phyloP scores from a whole-genome alignment of 1,139 yeast genomes.

The Scheffersomyces cryptocercus region DNA sequence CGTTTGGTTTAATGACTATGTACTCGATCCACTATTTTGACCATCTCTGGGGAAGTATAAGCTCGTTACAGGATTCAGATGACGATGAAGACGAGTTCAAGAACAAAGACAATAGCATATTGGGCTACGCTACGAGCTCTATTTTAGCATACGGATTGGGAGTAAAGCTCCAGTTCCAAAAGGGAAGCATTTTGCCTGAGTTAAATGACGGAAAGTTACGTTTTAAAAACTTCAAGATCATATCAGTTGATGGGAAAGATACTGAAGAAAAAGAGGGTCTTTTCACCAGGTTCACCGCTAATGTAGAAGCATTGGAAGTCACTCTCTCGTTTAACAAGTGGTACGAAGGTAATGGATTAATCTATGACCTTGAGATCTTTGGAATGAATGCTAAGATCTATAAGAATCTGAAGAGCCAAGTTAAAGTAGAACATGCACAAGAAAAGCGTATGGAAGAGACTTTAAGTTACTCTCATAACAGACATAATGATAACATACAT shows the following conservation, averaged over 20 bases:
- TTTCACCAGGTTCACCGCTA: conserved; percentile 32
- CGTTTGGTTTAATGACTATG: conserved; percentile 56
- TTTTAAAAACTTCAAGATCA: conserved; percentile 52
- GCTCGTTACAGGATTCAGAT: conserved; percentile 10
- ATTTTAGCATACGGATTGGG: conserved; percentile 45
- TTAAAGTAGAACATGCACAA: neutral
- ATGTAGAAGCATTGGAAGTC: conserved; percentile 55
- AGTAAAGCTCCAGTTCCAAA: conserved; percentile 33
- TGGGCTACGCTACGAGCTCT: conserved; percentile 36
- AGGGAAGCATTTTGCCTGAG: conserved; percentile 43
- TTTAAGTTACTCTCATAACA: conserved; percentile 4
- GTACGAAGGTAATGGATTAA: conserved; percentile 68
- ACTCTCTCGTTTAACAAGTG: conserved; percentile 67
- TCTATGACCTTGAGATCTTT: conserved; percentile 59
- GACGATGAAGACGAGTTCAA: conserved; percentile 11
- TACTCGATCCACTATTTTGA: conserved; percentile 48
- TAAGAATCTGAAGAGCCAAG: conserved; percentile 9
- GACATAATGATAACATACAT: conserved; percentile 29
- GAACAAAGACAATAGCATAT: conserved; percentile 24
- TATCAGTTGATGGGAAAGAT: conserved; percentile 13
- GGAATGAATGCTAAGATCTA: conserved; percentile 60
- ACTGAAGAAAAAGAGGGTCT: conserved; percentile 6
- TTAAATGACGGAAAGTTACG: conserved; percentile 62
- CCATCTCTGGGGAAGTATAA: conserved; percentile 25
- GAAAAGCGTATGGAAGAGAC: neutral